A percentile compares a stretch with the other conserved stretches of the same genome.
These are phyloP conservation scores for Talaromyces adpressus DNA, from an alignment of 495 filamentous ascomycete genomes.

Conservation along the genomic window DNA sequence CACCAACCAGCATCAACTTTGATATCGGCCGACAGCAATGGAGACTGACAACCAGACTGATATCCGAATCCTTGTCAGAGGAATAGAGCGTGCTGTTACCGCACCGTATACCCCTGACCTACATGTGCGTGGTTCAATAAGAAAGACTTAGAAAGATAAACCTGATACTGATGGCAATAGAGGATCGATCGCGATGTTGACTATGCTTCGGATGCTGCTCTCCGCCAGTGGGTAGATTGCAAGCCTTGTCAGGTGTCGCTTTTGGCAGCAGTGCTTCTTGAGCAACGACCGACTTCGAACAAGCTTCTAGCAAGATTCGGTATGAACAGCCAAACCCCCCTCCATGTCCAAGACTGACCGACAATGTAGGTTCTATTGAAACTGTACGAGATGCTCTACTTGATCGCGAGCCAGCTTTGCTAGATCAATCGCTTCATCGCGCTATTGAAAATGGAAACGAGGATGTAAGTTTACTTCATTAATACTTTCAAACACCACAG, in stretches of 20 bases:
- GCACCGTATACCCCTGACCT: constrained; percentile 36
- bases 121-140: constrained; percentile 20
- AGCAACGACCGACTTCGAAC: constrained; percentile 37
- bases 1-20: background rate
- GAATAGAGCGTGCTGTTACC: constrained; percentile 36
- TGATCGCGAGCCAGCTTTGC: constrained; percentile 28
- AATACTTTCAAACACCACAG: background rate
- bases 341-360: background rate
- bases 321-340: constrained; percentile 13
- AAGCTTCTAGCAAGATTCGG: constrained; percentile 33
- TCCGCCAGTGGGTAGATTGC: constrained; percentile 32
- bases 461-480: constrained; percentile 23
- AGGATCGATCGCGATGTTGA: constrained; percentile 28
- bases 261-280: constrained; percentile 35
- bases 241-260: constrained; percentile 41
- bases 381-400: constrained; percentile 34
- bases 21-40: background rate
- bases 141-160: background rate
- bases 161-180: constrained; percentile 14
- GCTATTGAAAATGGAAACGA: constrained; percentile 19
- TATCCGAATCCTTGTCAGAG: constrained; percentile 9
- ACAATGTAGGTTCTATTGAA: background rate
- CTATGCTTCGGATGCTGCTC: constrained; percentile 5
- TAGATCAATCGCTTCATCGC: constrained; percentile 36
- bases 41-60: background rate